These are phyloP conservation scores for Claviceps capensis DNA, from an alignment of 2,329 filamentous ascomycete species.

Conservation along the genomic window DNA sequence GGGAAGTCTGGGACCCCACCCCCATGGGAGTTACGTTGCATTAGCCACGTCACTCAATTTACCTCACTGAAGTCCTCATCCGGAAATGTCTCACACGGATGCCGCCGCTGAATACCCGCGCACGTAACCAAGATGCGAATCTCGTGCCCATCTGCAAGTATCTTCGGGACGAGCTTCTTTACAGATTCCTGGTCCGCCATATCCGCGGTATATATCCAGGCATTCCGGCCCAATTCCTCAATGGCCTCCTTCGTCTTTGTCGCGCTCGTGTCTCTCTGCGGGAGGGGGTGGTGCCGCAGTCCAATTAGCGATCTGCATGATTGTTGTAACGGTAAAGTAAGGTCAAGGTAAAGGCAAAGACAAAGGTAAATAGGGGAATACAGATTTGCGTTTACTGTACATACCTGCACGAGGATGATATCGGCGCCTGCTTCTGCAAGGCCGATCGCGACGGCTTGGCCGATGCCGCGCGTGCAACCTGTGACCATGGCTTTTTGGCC, in stretches of 20 bases:
- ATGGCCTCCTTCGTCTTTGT: slow-evolving; percentile 46
- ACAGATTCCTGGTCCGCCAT: slow-evolving; percentile 49
- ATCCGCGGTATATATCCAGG: slow-evolving; percentile 55
- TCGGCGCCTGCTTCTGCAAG: slow-evolving; percentile 47
- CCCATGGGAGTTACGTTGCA: too few species aligned
- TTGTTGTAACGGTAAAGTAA: too few species aligned
- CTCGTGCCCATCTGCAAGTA: slow-evolving; percentile 48
- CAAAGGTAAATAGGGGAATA: background rate
- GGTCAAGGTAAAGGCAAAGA: too few species aligned
- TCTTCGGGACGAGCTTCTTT: slow-evolving; percentile 40
- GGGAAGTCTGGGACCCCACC: background rate
- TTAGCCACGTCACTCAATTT: slow-evolving; percentile 1
- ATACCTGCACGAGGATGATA: slow-evolving; percentile 39
- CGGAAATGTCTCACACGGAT: slow-evolving; percentile 63
- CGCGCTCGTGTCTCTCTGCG: slow-evolving; percentile 28
- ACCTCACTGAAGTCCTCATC: slow-evolving; percentile 62
- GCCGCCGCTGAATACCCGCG: slow-evolving; percentile 71
- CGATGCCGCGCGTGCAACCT: slow-evolving; percentile 44
- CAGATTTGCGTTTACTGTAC: background rate
- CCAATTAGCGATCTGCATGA: too few species aligned
- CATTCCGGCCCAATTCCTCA: slow-evolving; percentile 51
- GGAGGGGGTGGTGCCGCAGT: too few species aligned
- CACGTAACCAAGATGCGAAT: slow-evolving; percentile 76
- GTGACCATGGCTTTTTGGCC: slow-evolving; percentile 45
- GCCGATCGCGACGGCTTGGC: slow-evolving; percentile 40